Percentiles rank a stretch among this genome's conserved stretches.
Evolutionary conservation across 371 early-diverging fungal genomes (phyloP).

Genomic region (Mucor mucedo): DNA sequence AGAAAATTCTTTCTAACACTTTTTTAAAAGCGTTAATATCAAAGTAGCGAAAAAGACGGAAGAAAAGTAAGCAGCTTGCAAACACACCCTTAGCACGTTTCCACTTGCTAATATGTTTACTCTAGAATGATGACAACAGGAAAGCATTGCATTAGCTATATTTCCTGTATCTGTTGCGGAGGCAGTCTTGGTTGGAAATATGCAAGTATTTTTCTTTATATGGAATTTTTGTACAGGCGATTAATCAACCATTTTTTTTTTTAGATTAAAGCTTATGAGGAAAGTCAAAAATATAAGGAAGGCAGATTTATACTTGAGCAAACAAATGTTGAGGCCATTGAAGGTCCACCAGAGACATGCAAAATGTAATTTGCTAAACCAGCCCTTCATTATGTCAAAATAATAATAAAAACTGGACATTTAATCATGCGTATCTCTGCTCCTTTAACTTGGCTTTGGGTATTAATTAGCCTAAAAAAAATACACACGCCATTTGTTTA

Average conservation of each 20-base stretch:
- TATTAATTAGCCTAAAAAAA: no score
- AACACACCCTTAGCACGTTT: constrained; percentile 15
- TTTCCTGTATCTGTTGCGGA: constrained; percentile 64
- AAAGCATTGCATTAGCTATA: constrained; percentile 67
- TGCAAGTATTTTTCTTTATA: constrained; percentile 41
- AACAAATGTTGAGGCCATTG: background rate
- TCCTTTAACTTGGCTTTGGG: no score
- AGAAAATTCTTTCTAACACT: no score
- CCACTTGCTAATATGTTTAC: constrained; percentile 26
- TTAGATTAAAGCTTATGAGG: constrained; percentile 63
- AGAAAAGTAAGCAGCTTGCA: constrained; percentile 32
- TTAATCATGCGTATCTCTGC: no score
- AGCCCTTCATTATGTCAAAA: no score
- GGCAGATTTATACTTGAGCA: constrained; percentile 70
- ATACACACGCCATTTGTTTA: background rate
- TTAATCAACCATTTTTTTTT: constrained; percentile 6
- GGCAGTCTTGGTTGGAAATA: constrained; percentile 76
- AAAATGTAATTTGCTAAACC: no score
- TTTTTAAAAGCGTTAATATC: constrained; percentile 13
- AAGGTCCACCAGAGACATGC: background rate
- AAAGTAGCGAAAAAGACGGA: constrained; percentile 1
- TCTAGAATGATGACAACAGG: constrained; percentile 73
- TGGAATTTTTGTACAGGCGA: constrained; percentile 1
- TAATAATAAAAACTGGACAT: no score
- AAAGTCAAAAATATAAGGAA: constrained; percentile 74